Evolutionary conservation across 2,329 filamentous ascomycete species (phyloP).

Genomic region (Fusarium clavum): DNA sequence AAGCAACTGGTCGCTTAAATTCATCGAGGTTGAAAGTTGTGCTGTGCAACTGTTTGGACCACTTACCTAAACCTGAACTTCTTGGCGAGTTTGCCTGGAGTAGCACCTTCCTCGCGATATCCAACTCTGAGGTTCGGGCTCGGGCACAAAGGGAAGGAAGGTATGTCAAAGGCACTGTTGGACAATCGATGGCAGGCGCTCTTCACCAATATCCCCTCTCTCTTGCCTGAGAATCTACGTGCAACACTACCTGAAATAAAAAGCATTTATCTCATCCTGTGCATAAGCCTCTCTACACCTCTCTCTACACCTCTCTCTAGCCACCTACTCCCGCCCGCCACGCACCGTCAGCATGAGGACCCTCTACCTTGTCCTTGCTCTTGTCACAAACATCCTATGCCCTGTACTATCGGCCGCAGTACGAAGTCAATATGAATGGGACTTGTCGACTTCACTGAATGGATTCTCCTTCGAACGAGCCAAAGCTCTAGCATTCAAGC

Average conservation of each 20-base stretch:
- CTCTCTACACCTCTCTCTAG: background rate
- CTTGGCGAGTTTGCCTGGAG: background rate
- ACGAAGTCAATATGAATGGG: conserved; percentile 39
- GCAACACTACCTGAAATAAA: background rate
- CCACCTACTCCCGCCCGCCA: background rate
- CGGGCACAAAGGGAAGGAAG: background rate
- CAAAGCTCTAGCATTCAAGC: conserved; percentile 45
- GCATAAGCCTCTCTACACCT: no score
- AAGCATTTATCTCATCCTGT: background rate
- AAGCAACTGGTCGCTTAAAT: background rate
- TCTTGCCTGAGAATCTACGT: background rate
- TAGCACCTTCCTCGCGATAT: conserved; percentile 17
- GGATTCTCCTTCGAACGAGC: conserved; percentile 54
- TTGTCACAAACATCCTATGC: conserved; percentile 4
- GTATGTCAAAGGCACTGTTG: background rate
- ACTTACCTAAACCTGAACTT: background rate
- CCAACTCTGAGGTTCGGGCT: no score
- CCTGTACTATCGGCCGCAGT: conserved; percentile 4
- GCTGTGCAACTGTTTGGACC: background rate
- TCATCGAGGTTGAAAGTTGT: background rate
- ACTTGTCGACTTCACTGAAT: conserved; percentile 52
- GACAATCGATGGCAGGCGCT: background rate
- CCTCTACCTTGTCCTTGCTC: background rate
- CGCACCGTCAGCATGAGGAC: conserved; percentile 2
- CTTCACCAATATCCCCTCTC: background rate